phyloP scores from a whole-genome alignment of 768 basidiomycete species.

The Hydnomerulius pinastri region DNA sequence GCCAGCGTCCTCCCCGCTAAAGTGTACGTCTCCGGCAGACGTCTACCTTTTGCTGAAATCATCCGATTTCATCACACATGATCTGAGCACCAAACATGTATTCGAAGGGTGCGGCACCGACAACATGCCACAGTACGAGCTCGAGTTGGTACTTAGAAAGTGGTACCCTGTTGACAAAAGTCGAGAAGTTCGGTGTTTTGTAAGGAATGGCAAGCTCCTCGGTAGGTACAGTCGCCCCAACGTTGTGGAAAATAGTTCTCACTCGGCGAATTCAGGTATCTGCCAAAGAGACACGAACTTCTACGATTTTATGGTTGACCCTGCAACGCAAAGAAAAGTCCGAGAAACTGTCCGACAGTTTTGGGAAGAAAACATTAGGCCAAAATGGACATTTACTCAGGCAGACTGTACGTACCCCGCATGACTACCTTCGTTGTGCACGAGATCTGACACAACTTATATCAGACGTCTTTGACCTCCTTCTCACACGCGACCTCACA shows the following conservation, averaged over 20 bases:
- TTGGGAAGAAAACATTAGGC: conserved; percentile 69
- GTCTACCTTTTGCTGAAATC: conserved; percentile 92
- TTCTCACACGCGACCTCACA: conserved; percentile 78
- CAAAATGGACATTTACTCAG: conserved; percentile 52
- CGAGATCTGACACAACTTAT: not conserved
- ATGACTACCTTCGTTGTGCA: not conserved
- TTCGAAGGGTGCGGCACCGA: conserved; percentile 62
- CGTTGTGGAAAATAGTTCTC: not conserved
- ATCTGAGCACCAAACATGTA: conserved; percentile 57
- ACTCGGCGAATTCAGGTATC: conserved; percentile 52
- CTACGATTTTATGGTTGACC: conserved; percentile 83
- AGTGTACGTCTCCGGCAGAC: conserved; percentile 86
- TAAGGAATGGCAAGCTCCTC: conserved; percentile 66
- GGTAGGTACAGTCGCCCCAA: conserved; percentile 46
- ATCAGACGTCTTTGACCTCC: conserved; percentile 77
- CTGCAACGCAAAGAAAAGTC: conserved; percentile 53
- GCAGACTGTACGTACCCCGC: conserved; percentile 60
- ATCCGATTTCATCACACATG: conserved; percentile 86
- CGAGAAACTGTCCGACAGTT: conserved; percentile 51
- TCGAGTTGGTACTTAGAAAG: conserved; percentile 87
- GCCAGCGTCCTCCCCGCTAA: conserved; percentile 78
- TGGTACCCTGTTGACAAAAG: conserved; percentile 87
- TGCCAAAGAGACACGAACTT: conserved; percentile 88
- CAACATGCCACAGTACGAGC: conserved; percentile 45
- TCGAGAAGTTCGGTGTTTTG: conserved; percentile 90